phyloP scores from a whole-genome alignment of 768 basidiomycete species.

The Leccinum arenicola region DNA sequence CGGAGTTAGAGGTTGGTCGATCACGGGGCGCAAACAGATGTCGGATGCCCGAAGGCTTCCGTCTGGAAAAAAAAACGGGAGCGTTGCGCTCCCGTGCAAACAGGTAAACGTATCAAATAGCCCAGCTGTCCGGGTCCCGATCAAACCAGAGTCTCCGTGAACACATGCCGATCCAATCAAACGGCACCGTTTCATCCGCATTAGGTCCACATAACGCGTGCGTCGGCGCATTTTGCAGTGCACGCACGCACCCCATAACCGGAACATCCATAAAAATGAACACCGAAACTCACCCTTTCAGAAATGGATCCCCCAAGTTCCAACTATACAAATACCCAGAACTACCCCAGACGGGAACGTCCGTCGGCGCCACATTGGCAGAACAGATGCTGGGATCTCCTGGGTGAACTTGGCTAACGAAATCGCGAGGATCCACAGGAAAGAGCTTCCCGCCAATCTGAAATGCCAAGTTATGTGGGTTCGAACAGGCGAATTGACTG shows the following conservation, averaged over 20 bases:
- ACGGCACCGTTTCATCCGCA: background rate
- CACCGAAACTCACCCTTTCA: slow-evolving; percentile 57
- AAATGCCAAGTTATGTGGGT: slow-evolving; percentile 63
- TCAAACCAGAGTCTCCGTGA: background rate
- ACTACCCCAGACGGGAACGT: slow-evolving; percentile 52
- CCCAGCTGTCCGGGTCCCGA: slow-evolving; percentile 5
- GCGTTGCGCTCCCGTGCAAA: background rate
- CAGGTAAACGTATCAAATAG: background rate
- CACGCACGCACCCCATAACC: background rate
- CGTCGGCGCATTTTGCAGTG: background rate
- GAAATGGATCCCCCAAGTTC: slow-evolving; percentile 74
- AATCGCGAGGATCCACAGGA: slow-evolving; percentile 75
- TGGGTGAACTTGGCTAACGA: slow-evolving; percentile 42
- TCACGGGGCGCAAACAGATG: background rate
- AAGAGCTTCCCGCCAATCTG: slow-evolving; percentile 67
- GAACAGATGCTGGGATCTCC: slow-evolving; percentile 43
- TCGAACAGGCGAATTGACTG: slow-evolving; percentile 53
- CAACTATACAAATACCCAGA: slow-evolving; percentile 66
- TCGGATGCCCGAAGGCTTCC: slow-evolving; percentile 16
- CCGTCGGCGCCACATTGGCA: slow-evolving; percentile 58
- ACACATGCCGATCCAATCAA: background rate
- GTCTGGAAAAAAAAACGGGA: slow-evolving; percentile 5
- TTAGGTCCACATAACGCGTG: slow-evolving; percentile 3
- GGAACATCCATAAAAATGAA: background rate
- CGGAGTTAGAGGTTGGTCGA: background rate